phyloP scores from a whole-genome alignment of 2,329 filamentous ascomycete species.

The Diaporthe humulicola region DNA sequence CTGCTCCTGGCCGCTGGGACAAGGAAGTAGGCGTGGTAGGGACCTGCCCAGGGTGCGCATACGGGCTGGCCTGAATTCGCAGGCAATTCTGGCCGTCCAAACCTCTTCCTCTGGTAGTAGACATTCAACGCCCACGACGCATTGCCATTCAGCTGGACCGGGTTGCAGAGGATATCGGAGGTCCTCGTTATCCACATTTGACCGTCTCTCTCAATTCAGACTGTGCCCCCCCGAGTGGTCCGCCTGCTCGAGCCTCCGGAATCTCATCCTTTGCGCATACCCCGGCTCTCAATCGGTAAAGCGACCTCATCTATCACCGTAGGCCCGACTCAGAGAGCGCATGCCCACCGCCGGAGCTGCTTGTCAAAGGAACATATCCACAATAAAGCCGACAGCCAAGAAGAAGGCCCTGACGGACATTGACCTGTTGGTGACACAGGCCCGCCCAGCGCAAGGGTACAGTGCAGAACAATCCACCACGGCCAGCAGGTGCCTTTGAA shows the following conservation, averaged over 20 bases:
- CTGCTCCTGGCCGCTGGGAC: neutral
- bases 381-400: constrained; percentile 26
- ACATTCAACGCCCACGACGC: constrained; percentile 7
- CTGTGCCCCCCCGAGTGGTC: neutral
- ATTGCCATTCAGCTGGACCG: neutral
- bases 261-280: neutral
- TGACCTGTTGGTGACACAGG: constrained; percentile 24
- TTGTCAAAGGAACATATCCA: constrained; percentile 9
- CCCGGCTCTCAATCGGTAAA: constrained; percentile 25
- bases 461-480: neutral
- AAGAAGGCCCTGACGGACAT: neutral
- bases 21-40: constrained; percentile 18
- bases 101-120: neutral
- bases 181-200: neutral
- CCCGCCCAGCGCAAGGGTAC: constrained; percentile 1
- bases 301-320: neutral
- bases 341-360: constrained; percentile 16
- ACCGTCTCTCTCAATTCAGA: neutral
- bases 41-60: neutral
- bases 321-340: neutral
- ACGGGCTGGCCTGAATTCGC: constrained; percentile 15
- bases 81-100: neutral
- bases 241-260: neutral
- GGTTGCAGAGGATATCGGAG: neutral
- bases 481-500: neutral